Evolutionary conservation across 140 eudicot genomes (phyloP).

Genomic region (Ambrosia hybrid): DNA sequence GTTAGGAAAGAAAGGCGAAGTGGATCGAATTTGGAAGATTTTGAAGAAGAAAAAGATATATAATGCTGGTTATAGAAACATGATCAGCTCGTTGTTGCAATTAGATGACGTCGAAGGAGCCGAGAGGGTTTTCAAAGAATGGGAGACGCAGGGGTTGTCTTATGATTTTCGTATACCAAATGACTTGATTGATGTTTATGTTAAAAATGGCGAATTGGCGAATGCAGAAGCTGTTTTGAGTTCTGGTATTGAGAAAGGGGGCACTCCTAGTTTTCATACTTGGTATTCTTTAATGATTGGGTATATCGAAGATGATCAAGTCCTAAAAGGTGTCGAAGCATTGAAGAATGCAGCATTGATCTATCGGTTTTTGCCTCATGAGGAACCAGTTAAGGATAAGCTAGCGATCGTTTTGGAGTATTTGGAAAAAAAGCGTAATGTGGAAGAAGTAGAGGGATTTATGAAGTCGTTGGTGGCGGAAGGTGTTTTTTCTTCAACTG

Average conservation of each 20-base stretch:
- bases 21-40: slow-evolving; percentile 54
- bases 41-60: slow-evolving; percentile 30
- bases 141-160: slow-evolving; percentile 46
- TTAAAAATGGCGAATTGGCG: slow-evolving; percentile 35
- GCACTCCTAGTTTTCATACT: slow-evolving; percentile 38
- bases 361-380: slow-evolving; percentile 14
- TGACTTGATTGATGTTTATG: slow-evolving; percentile 43
- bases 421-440: slow-evolving; percentile 32
- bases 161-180: slow-evolving; percentile 52
- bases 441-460: slow-evolving; percentile 34
- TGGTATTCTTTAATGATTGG: slow-evolving; percentile 56
- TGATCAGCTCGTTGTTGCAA: slow-evolving; percentile 51
- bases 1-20: slow-evolving; percentile 50
- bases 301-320: slow-evolving; percentile 40
- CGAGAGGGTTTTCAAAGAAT: slow-evolving; percentile 50
- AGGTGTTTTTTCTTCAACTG: slow-evolving; percentile 30
- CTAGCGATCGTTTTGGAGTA: slow-evolving; percentile 37
- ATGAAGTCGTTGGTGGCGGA: slow-evolving; percentile 23
- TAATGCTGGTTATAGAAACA: slow-evolving; percentile 46
- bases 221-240: slow-evolving; percentile 51
- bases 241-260: slow-evolving; percentile 40
- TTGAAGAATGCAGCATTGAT: slow-evolving; percentile 40
- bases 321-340: slow-evolving; percentile 47
- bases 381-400: slow-evolving; percentile 32
- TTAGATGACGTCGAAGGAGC: slow-evolving; percentile 61